phyloP scores from a whole-genome alignment of 805 yeast species.

The Groenewaldozyma salmanticensis region DNA sequence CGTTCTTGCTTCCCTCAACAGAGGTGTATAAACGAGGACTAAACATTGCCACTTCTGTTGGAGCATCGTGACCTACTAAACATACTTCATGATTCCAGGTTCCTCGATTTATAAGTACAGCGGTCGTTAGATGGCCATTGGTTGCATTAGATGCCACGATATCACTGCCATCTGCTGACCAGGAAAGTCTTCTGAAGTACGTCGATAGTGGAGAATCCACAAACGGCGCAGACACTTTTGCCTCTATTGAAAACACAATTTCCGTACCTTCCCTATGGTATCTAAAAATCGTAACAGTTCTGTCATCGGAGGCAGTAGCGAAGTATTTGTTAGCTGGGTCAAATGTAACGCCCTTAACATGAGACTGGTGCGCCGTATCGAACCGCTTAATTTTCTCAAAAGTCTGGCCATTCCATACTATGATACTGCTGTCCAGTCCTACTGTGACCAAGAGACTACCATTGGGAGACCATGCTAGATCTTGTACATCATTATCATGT shows the following conservation, averaged over 20 bases:
- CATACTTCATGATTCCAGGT: conserved; percentile 57
- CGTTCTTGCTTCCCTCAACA: conserved; percentile 6
- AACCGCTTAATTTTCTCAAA: conserved; percentile 83
- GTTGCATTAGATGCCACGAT: conserved; percentile 63
- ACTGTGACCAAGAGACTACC: conserved; percentile 84
- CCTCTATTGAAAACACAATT: conserved; percentile 78
- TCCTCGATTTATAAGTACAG: conserved; percentile 53
- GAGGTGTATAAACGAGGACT: conserved; percentile 33
- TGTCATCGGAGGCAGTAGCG: conserved; percentile 94
- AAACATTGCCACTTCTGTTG: conserved; percentile 54
- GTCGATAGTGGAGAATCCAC: conserved; percentile 83
- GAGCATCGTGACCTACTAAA: conserved; percentile 60
- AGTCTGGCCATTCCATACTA: conserved; percentile 88
- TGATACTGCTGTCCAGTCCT: conserved; percentile 86
- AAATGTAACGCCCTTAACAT: conserved; percentile 92
- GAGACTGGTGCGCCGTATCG: conserved; percentile 79
- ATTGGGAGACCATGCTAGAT: conserved; percentile 97
- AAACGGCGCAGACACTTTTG: conserved; percentile 76
- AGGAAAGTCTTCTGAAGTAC: conserved; percentile 62
- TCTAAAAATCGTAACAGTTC: conserved; percentile 80
- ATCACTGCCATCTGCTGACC: conserved; percentile 71
- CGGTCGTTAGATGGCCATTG: conserved; percentile 54
- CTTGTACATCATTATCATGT: conserved; percentile 96
- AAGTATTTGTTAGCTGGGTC: conserved; percentile 98
- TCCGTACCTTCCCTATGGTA: conserved; percentile 65